Evolutionary conservation across 371 early-diverging fungal species (phyloP).

Genomic region (Mucor plumbeus): DNA sequence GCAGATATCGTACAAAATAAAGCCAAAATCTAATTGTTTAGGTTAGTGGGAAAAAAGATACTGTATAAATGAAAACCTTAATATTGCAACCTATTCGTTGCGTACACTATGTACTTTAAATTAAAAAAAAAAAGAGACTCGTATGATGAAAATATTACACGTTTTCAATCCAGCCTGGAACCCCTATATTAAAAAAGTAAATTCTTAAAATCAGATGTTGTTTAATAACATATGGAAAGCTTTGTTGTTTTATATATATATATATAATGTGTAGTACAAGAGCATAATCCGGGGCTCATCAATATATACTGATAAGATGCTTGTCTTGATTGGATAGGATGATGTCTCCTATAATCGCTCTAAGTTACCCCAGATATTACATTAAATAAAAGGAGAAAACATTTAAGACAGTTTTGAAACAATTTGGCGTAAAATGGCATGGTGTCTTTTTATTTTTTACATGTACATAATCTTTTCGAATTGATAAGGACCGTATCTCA

Average conservation of each 20-base stretch:
- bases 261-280: neutral
- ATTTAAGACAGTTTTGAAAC: slow-evolving; percentile 2
- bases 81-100: no score
- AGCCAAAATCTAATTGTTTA: no score
- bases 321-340: slow-evolving; percentile 2
- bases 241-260: no score
- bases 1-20: no score
- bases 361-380: slow-evolving; percentile 7
- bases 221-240: neutral
- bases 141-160: neutral
- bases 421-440: slow-evolving; percentile 2
- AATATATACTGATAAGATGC: slow-evolving; percentile 1
- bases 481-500: neutral
- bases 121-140: neutral
- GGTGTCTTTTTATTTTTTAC: neutral
- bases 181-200: neutral
- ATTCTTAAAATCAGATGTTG: neutral
- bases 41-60: no score
- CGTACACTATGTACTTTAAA: no score
- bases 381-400: slow-evolving; percentile 3
- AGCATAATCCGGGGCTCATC: neutral
- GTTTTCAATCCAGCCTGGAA: neutral
- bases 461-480: neutral
- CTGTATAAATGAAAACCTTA: no score
- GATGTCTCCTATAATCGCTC: neutral